Base-by-base conservation (phyloP, 495 filamentous ascomycete species). In the Neurospora hispaniola region DNA sequence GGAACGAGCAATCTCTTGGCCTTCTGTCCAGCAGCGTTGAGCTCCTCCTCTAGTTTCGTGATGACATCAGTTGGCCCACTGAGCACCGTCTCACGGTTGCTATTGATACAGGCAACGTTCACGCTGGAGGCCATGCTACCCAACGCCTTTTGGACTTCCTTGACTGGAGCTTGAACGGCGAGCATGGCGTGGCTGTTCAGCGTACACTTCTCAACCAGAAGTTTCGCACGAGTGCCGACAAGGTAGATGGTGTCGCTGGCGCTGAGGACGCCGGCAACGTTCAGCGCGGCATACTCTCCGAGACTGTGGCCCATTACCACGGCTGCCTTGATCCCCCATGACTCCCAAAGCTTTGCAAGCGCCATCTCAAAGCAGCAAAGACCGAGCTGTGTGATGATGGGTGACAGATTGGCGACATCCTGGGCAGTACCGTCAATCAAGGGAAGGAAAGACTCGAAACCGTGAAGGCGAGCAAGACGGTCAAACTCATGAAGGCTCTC, bases 281-380 rank as follows among this genome's bases (percentile, higher is more conserved):
- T 87, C 3, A 97, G 84, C 18, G 94, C 94, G 68, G 94, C 93
- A 82, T 95, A 97, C 79, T 97, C 94, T 72, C 94, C 94, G 14
- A 88, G 75, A 79, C 93, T 96, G 83, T 98, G 94, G 31, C 94
- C 94, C 43, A 97, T 84, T 3, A 97, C 92, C 46, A 89, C 91
- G 70, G 87, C 84, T 23, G 94, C 94, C 31, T 81, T 88, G 72
- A 96, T 86, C 43, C 92, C 94, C 87, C 93, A 91, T 9, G 92
- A 90, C 27, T 76, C 81, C 94, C 94, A 97, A 72, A 94, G 87
- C 69, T 89, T 89, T 31, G 92, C 90, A 70, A 96, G 84, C 5
- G 94, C 93, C 87, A 97, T 95, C 80, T 97, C 92, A 73, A 96
- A 88, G 74, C 89, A 93, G 23, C 88, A 88, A 39, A 93, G 86